These are phyloP conservation scores for Cyanidiococcus yangmingshanensis DNA, from an alignment of 23 red algal species.

Conservation along the genomic window DNA sequence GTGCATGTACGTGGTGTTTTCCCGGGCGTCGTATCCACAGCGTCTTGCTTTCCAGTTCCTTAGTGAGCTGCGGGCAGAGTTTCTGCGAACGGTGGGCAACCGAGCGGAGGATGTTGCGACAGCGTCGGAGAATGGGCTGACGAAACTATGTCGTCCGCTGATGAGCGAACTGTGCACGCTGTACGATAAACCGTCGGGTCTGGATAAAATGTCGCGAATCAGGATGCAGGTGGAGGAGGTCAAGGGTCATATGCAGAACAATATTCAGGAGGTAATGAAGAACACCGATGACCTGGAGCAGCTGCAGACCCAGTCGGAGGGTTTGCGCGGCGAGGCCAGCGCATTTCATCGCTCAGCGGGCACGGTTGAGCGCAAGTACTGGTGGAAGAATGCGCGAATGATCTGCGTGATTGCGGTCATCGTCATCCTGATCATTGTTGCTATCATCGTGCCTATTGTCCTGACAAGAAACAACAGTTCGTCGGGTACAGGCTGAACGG, in stretches of 20 bases:
- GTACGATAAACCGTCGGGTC: slow-evolving; percentile 37
- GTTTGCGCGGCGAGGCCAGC: slow-evolving; percentile 62
- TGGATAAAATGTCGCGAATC: slow-evolving; percentile 61
- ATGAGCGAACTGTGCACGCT: slow-evolving; percentile 37
- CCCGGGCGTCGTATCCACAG: slow-evolving; percentile 51
- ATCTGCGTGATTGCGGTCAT: slow-evolving; percentile 38
- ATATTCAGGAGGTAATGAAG: slow-evolving; percentile 57
- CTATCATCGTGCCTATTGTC: slow-evolving; percentile 40
- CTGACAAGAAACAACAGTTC: background rate
- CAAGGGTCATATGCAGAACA: slow-evolving; percentile 76
- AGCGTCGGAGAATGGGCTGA: slow-evolving; percentile 34
- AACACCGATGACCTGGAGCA: slow-evolving; percentile 71
- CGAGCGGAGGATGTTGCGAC: slow-evolving; percentile 39
- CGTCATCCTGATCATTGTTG: slow-evolving; percentile 44
- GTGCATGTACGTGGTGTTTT: slow-evolving; percentile 53
- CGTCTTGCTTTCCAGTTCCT: slow-evolving; percentile 77
- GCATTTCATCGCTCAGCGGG: slow-evolving; percentile 57
- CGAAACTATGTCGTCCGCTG: slow-evolving; percentile 33
- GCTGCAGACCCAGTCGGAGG: slow-evolving; percentile 63
- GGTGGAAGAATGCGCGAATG: slow-evolving; percentile 65
- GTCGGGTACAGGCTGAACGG: background rate
- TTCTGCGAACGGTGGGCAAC: slow-evolving; percentile 25
- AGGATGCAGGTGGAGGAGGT: slow-evolving; percentile 74
- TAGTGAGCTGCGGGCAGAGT: slow-evolving; percentile 44
- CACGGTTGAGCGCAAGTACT: slow-evolving; percentile 69